Conservation (phyloP, 495 filamentous ascomycete species). For the Podospora didyma region DNA sequence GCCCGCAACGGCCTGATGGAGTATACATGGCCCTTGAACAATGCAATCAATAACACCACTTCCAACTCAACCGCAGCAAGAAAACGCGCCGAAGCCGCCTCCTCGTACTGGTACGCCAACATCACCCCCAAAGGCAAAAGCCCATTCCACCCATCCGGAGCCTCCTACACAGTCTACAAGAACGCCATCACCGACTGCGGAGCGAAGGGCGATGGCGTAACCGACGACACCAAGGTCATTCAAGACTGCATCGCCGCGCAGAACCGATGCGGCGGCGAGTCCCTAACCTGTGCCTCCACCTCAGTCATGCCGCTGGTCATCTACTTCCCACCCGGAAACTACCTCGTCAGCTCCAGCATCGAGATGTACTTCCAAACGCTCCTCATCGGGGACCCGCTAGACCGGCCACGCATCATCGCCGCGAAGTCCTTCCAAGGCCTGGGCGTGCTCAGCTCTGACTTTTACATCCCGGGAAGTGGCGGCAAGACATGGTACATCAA, state of each 20-base stretch:
- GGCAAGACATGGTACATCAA: constrained; percentile 46
- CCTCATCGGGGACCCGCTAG: constrained; percentile 58
- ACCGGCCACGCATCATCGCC: constrained; percentile 66
- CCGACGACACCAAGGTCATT: constrained; percentile 75
- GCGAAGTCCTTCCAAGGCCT: constrained; percentile 66
- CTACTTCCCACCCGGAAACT: constrained; percentile 74
- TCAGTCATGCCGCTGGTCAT: constrained; percentile 66
- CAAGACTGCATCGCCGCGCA: constrained; percentile 69
- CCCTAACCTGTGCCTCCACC: constrained; percentile 57
- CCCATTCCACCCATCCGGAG: not conserved
- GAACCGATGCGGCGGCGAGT: constrained; percentile 60
- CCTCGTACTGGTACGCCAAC: not conserved
- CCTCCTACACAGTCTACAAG: not conserved
- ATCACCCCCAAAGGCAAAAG: not conserved
- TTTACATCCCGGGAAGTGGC: constrained; percentile 51
- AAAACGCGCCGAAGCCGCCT: no score
- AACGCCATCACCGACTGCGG: not conserved
- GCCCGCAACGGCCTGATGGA: no score
- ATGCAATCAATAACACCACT: no score
- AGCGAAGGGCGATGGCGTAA: not conserved
- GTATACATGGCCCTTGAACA: no score
- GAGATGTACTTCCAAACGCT: constrained; percentile 69
- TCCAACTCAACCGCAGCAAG: no score
- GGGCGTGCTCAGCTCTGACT: constrained; percentile 77
- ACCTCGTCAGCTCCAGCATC: constrained; percentile 58